phyloP scores from a whole-genome alignment of 1,284 basidiomycete genomes.

The Rhodotorula mucilaginosa region DNA sequence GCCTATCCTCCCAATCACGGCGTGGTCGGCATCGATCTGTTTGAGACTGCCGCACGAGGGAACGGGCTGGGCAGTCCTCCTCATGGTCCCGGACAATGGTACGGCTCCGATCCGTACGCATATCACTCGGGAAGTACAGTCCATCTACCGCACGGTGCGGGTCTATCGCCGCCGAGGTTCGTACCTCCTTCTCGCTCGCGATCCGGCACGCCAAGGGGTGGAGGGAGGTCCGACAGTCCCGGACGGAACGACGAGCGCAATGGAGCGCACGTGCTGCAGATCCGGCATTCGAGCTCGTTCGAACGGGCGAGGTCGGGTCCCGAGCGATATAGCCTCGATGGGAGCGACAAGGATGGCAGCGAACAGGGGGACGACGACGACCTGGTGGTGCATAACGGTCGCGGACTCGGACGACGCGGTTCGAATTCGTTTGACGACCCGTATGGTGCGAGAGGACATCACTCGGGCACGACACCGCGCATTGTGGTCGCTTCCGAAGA shows the following conservation, averaged over 20 bases:
- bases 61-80: background rate
- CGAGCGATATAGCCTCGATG: background rate
- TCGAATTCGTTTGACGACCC: background rate
- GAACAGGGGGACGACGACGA: background rate
- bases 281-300: conserved; percentile 37
- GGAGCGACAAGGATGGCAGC: background rate
- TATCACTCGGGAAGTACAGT: conserved; percentile 19
- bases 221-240: background rate
- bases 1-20: conserved; percentile 31
- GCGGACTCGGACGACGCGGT: background rate
- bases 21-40: conserved; percentile 6
- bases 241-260: background rate
- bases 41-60: background rate
- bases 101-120: conserved; percentile 13
- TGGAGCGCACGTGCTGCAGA: conserved; percentile 19
- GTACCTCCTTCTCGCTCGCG: background rate
- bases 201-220: background rate
- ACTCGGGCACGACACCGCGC: conserved; percentile 6
- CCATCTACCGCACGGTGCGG: background rate
- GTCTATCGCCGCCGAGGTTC: background rate
- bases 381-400: background rate
- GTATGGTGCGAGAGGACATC: background rate
- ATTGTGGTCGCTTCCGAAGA: conserved; percentile 19
- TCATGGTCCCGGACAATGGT: background rate
- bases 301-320: background rate